Base-by-base conservation (phyloP, 148 eudicot genomes). In the Heliosperma pusillum region DNA sequence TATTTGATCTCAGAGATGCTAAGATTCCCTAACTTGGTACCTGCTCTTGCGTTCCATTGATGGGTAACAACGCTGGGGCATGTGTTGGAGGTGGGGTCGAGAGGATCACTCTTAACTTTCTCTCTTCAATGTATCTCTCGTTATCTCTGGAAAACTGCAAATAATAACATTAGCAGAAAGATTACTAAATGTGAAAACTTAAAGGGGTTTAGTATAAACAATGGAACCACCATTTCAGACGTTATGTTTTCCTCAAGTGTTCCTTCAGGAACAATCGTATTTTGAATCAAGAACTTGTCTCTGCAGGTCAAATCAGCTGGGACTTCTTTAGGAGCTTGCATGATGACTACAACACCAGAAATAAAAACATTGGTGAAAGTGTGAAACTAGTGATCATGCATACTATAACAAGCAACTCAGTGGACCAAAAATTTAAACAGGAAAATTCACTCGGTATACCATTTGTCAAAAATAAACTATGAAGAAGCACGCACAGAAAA, bases 201-300 rank as follows among this genome's bases (percentile, higher is more conserved):
- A 20, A 26, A 44, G 72, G n/a, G 21, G 75, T 58, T 59, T 42
- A n/a, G 69, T 67, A 60, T 16, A 58, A 77, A n/a, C 24, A 64
- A 66, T 45, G 66, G 33, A 24, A 79, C 45, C 81, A 95, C 98
- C 91, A 78, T 84, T 76, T 83, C 80, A 73, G 98, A 79, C 64
- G 87, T 88, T 66, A 95, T 83, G 65, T 95, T 88, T 74, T 87
- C 93, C 24, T 90, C 96, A 60, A 45, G 74, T 61, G 95, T 87
- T 77, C 89, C 97, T 69, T 71, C 87, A 57, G 92, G 88, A 78
- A 89, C 98, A 73, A 85, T 81, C 56, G 97, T 89, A 84, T 85
- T 80, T 83, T 92, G 93, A 82, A 95, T 76, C 80, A 95, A 81
- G 77, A 95, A 95, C 81, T 92, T 95, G 83, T 95, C 98, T 80